Conservation (phyloP, 2,329 filamentous ascomycete genomes). For the Cladosporium sp. region DNA sequence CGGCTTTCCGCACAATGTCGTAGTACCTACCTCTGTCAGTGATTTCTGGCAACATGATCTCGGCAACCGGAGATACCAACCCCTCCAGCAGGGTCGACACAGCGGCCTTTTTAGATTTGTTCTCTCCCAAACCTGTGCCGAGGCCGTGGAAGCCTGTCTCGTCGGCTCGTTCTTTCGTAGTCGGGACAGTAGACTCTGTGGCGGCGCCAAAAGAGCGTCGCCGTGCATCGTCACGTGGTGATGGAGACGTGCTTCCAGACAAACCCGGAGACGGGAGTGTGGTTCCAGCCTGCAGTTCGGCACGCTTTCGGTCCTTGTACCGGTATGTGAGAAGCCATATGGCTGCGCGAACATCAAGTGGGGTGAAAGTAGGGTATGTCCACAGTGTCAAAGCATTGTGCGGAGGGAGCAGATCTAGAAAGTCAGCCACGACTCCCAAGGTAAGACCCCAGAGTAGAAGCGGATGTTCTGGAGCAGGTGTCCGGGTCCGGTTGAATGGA, state of each 20-base stretch:
- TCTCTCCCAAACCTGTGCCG: constrained; percentile 36
- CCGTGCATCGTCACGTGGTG: constrained; percentile 3
- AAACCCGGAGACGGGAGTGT: constrained; percentile 14
- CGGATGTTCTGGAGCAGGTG: constrained; percentile 39
- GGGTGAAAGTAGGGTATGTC: constrained; percentile 66
- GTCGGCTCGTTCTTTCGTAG: constrained; percentile 31
- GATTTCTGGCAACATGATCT: constrained; percentile 24
- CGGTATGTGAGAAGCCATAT: constrained; percentile 58
- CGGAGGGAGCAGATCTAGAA: constrained; percentile 64
- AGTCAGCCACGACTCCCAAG: constrained; percentile 62
- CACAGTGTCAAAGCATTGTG: constrained; percentile 59
- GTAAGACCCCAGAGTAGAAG: constrained; percentile 66
- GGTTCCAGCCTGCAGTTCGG: constrained; percentile 29
- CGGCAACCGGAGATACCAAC: constrained; percentile 26
- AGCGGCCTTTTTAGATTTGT: constrained; percentile 37
- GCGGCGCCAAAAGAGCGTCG: constrained; percentile 13
- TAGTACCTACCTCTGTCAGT: constrained; percentile 41
- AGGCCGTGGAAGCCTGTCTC: constrained; percentile 44
- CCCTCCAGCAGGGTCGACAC: constrained; percentile 49
- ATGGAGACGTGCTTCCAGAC: not conserved
- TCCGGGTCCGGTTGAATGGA: constrained; percentile 25
- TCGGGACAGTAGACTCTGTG: constrained; percentile 14
- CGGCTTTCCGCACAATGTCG: constrained; percentile 45
- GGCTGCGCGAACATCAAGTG: constrained; percentile 55
- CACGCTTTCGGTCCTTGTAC: constrained; percentile 51